phyloP scores from a whole-genome alignment of 257 asterid genomes.

The Linaria vulgaris region DNA sequence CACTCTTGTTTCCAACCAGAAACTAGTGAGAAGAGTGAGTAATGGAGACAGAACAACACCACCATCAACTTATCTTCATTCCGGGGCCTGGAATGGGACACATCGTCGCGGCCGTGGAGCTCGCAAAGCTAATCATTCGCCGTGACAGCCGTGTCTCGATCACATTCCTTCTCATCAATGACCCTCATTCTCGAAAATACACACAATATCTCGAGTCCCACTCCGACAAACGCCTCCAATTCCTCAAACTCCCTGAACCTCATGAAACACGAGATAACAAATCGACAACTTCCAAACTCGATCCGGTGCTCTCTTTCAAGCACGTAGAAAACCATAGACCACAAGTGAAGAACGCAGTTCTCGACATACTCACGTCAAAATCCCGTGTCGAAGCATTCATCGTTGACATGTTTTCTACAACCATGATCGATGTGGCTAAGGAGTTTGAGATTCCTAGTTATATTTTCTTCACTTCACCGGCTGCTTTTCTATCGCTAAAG shows the following conservation, averaged over 20 bases:
- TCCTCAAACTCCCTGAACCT: constrained; percentile 33
- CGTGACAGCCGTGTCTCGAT: constrained; percentile 36
- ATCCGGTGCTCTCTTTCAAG: not conserved
- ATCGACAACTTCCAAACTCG: not conserved
- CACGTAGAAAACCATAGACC: constrained; percentile 28
- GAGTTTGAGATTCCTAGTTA: constrained; percentile 45
- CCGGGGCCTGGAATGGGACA: constrained; percentile 66
- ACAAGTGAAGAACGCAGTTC: constrained; percentile 34
- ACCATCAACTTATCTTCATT: constrained; percentile 34
- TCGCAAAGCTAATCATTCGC: constrained; percentile 37
- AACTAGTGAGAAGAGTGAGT: not conserved
- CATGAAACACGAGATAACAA: not conserved
- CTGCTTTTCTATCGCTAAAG: constrained; percentile 39
- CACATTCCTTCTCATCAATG: constrained; percentile 42
- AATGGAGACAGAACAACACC: constrained; percentile 7
- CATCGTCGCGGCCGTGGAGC: constrained; percentile 49
- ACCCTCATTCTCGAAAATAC: constrained; percentile 22
- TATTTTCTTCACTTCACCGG: constrained; percentile 42
- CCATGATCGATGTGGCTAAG: constrained; percentile 44
- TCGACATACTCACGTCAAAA: not conserved
- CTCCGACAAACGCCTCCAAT: constrained; percentile 24
- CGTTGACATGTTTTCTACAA: constrained; percentile 46
- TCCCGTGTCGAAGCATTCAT: constrained; percentile 33
- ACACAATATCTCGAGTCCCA: constrained; percentile 13
- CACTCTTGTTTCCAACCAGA: too few relatives aligned